A percentile compares a stretch with the other conserved stretches of the same genome.
phyloP scores from a whole-genome alignment of 164 flowering plant genomes.

The Akebia trifoliata region DNA sequence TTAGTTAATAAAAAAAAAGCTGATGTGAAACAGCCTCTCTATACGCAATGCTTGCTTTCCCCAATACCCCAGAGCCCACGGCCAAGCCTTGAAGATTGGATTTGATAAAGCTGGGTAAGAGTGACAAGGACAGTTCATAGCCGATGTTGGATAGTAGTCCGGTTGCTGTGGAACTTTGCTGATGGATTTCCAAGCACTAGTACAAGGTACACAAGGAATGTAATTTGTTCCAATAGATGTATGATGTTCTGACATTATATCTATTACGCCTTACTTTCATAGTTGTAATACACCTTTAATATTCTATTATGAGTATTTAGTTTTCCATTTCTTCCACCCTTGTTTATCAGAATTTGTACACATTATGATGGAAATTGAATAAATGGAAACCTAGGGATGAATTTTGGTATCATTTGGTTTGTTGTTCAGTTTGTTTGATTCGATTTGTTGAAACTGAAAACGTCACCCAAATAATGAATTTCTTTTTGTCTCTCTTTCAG shows the following conservation, averaged over 20 bases:
- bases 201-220: background rate
- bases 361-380: background rate
- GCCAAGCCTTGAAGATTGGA: slow-evolving; percentile 1
- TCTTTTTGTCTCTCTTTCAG: too few species aligned
- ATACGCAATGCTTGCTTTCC: slow-evolving; percentile 5
- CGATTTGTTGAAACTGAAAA: background rate
- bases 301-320: background rate
- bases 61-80: background rate
- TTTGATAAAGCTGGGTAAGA: background rate
- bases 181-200: background rate
- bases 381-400: background rate
- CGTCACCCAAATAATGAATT: too few species aligned
- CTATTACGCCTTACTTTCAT: background rate
- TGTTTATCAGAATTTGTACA: slow-evolving; percentile 4
- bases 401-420: background rate
- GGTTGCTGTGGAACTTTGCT: background rate
- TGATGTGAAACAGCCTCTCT: slow-evolving; percentile 1
- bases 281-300: slow-evolving; percentile 2
- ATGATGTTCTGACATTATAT: background rate
- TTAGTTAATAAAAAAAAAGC: slow-evolving; percentile 10
- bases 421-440: background rate
- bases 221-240: background rate
- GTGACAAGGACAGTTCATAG: background rate
- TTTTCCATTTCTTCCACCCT: background rate
- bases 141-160: background rate